Evolutionary conservation across 192 early-diverging fungal genomes (phyloP).

Genomic region (Podila epigama): DNA sequence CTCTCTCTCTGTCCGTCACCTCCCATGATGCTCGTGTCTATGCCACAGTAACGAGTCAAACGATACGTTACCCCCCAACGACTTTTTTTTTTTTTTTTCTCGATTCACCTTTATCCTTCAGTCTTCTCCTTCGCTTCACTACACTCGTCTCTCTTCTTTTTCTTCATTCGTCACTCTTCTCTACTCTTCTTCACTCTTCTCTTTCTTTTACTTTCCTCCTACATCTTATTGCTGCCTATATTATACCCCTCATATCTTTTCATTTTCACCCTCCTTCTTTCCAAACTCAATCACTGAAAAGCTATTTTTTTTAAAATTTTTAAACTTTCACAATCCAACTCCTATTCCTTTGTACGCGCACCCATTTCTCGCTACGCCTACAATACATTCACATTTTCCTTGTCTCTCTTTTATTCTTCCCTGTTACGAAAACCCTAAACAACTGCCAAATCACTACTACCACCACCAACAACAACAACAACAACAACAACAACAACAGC

Average conservation of each 20-base stretch:
- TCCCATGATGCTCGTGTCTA: too few relatives aligned
- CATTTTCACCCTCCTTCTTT: too few relatives aligned
- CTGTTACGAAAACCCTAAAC: too few relatives aligned
- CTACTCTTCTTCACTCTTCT: neutral
- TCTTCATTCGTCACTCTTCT: neutral
- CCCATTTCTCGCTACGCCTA: too few relatives aligned
- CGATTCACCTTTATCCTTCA: conserved; percentile 6
- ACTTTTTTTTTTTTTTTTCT: conserved; percentile 1
- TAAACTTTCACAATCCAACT: too few relatives aligned
- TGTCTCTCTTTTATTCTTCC: neutral
- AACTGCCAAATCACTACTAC: neutral
- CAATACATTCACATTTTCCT: neutral
- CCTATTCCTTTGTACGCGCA: too few relatives aligned
- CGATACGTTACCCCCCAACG: neutral
- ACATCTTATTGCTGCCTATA: neutral
- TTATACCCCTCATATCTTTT: neutral
- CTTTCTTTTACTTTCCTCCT: conserved; percentile 4
- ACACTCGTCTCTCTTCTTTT: neutral
- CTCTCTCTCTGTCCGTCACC: too few relatives aligned
- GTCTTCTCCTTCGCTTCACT: neutral
- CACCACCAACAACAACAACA: neutral
- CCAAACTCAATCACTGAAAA: too few relatives aligned
- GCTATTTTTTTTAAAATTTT: too few relatives aligned
- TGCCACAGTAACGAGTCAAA: neutral
- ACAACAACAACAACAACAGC: conserved; percentile 2